These are phyloP conservation scores for Penicillium riverlandense DNA, from an alignment of 495 filamentous ascomycete genomes.

Conservation along the genomic window DNA sequence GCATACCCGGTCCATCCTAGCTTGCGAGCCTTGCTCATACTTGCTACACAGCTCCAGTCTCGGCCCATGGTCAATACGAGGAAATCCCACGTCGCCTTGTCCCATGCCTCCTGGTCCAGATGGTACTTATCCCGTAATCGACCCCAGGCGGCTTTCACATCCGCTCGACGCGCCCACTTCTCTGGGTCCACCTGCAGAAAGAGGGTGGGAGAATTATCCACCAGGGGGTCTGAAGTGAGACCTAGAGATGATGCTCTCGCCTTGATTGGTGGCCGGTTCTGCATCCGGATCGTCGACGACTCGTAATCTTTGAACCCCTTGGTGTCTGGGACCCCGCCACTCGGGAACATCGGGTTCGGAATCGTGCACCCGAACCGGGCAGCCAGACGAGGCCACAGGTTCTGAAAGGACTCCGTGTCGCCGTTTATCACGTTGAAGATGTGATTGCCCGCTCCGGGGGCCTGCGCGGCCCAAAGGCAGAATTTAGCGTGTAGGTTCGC, in stretches of 20 bases:
- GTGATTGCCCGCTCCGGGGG: slow-evolving; percentile 37
- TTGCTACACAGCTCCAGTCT: slow-evolving; percentile 37
- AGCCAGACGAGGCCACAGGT: slow-evolving; percentile 48
- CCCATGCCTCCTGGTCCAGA: slow-evolving; percentile 40
- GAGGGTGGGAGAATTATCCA: slow-evolving; percentile 17
- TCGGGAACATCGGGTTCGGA: slow-evolving; percentile 37
- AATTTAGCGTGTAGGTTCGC: slow-evolving; percentile 45
- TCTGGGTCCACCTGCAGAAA: slow-evolving; percentile 41
- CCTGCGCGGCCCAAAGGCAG: slow-evolving; percentile 43
- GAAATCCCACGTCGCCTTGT: slow-evolving; percentile 52
- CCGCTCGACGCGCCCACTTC: slow-evolving; percentile 42
- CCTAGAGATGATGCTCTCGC: slow-evolving; percentile 32
- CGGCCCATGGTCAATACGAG: slow-evolving; percentile 43
- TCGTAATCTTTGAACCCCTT: slow-evolving; percentile 8
- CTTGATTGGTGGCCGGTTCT: slow-evolving; percentile 33
- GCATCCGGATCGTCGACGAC: slow-evolving; percentile 16
- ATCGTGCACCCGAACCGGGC: slow-evolving; percentile 37
- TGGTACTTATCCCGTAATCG: slow-evolving; percentile 38
- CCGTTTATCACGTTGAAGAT: slow-evolving; percentile 53
- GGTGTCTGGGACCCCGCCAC: slow-evolving; percentile 1
- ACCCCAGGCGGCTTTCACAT: slow-evolving; percentile 44
- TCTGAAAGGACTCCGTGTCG: slow-evolving; percentile 46
- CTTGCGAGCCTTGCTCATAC: slow-evolving; percentile 53
- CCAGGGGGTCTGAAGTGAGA: slow-evolving; percentile 19
- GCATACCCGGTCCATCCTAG: slow-evolving; percentile 24